phyloP scores from a whole-genome alignment of 2,329 filamentous ascomycete genomes.

The Paecilomyces dactylethromorphus region DNA sequence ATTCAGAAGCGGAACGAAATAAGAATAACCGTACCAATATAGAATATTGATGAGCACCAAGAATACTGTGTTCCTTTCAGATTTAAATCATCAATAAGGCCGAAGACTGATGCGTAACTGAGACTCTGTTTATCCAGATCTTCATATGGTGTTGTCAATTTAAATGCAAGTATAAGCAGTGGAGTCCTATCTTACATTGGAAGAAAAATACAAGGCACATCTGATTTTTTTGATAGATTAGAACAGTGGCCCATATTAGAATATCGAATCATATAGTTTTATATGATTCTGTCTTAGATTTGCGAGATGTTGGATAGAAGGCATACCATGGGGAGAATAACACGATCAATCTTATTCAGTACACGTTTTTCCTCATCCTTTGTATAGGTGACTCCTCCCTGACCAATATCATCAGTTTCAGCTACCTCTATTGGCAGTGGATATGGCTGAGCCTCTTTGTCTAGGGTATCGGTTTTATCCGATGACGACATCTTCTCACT shows the following conservation, averaged over 20 bases:
- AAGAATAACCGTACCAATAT: conserved; percentile 21
- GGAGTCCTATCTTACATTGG: conserved; percentile 20
- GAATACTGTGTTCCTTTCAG: conserved; percentile 43
- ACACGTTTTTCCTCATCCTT: conserved; percentile 13
- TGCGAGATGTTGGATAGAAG: not conserved
- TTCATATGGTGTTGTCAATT: conserved; percentile 25
- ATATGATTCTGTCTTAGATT: not conserved
- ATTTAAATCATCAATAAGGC: conserved; percentile 41
- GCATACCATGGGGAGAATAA: conserved; percentile 15
- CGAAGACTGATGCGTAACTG: conserved; percentile 40
- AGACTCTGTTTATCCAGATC: conserved; percentile 41
- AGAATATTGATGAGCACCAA: conserved; percentile 36
- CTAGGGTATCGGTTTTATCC: not conserved
- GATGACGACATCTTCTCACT: not conserved
- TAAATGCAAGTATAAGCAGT: not conserved
- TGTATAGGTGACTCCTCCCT: conserved; percentile 1
- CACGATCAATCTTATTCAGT: conserved; percentile 14
- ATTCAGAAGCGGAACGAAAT: not conserved
- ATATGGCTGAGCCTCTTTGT: not conserved
- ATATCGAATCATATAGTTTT: not conserved
- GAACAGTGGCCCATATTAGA: not conserved
- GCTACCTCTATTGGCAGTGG: not conserved
- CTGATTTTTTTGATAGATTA: conserved; percentile 7
- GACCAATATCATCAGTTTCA: not conserved
- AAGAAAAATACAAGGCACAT: conserved; percentile 41